phyloP scores from a whole-genome alignment of 2,329 filamentous ascomycete genomes.

The Periconia sp. region DNA sequence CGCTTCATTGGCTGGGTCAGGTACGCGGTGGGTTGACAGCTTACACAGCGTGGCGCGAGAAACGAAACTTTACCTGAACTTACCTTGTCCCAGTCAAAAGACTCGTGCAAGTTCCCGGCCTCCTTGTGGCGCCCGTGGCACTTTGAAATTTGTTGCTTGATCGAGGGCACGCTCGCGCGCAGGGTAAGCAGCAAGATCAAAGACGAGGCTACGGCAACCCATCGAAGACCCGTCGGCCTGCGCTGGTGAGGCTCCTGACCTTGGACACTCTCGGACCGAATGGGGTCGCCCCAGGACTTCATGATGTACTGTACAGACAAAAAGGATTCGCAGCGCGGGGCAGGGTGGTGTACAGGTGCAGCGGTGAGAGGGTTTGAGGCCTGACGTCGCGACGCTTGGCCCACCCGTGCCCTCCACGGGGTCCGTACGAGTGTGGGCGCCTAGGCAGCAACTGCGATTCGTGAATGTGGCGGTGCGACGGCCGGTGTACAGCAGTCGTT shows the following conservation, averaged over 20 bases:
- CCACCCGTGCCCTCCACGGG: not conserved
- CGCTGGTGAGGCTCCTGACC: conserved; percentile 2
- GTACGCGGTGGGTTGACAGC: too few relatives aligned
- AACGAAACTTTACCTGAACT: too few relatives aligned
- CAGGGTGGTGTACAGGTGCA: not conserved
- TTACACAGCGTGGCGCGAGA: too few relatives aligned
- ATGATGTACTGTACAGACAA: too few relatives aligned
- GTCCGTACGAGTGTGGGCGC: not conserved
- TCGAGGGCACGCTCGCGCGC: not conserved
- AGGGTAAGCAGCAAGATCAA: conserved; percentile 2
- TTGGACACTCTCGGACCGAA: not conserved
- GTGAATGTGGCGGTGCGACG: conserved; percentile 10
- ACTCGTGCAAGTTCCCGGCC: not conserved
- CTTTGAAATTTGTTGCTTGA: conserved; percentile 1
- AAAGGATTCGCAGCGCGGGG: too few relatives aligned
- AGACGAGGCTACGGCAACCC: not conserved
- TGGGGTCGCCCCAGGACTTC: conserved; percentile 4
- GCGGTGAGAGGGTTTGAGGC: not conserved
- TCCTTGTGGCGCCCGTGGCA: not conserved
- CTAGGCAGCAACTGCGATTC: conserved; percentile 2
- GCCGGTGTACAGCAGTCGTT: too few relatives aligned
- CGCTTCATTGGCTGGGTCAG: too few relatives aligned
- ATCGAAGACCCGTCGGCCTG: conserved; percentile 1
- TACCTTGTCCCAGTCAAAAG: conserved; percentile 8
- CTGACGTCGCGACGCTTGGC: too few relatives aligned